phyloP scores from a whole-genome alignment of 306 rosid genomes.

The Rubus idaeus region DNA sequence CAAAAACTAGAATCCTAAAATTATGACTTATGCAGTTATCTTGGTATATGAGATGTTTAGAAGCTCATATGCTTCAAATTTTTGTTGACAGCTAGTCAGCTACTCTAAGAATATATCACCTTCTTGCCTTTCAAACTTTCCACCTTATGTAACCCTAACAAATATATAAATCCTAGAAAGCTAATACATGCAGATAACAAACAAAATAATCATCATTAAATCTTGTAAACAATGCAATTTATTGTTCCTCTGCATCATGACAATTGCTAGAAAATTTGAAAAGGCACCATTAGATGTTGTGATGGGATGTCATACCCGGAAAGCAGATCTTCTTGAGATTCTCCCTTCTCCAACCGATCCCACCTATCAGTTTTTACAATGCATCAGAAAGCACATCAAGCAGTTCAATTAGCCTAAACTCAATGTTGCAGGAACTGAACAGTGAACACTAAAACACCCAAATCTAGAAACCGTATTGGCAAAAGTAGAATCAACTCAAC shows the following conservation, averaged over 20 bases:
- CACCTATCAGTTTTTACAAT: conserved; percentile 33
- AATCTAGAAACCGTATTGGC: neutral
- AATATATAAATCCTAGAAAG: neutral
- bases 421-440: neutral
- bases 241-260: neutral
- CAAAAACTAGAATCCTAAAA: neutral
- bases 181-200: neutral
- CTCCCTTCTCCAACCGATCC: conserved; percentile 41
- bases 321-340: conserved; percentile 27
- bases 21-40: neutral
- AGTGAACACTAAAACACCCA: neutral
- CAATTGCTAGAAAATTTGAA: neutral
- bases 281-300: neutral
- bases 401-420: conserved; percentile 2
- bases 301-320: conserved; percentile 33
- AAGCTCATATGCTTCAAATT: neutral
- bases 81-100: neutral
- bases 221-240: neutral
- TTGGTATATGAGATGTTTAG: neutral
- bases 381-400: conserved; percentile 18
- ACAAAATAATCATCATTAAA: neutral
- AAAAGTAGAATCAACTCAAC: neutral
- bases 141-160: neutral
- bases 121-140: neutral
- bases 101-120: neutral